Percentiles rank a stretch among this genome's conserved stretches.
Conservation (phyloP, 495 filamentous ascomycete genomes). For the Jackrogersella minutella region DNA sequence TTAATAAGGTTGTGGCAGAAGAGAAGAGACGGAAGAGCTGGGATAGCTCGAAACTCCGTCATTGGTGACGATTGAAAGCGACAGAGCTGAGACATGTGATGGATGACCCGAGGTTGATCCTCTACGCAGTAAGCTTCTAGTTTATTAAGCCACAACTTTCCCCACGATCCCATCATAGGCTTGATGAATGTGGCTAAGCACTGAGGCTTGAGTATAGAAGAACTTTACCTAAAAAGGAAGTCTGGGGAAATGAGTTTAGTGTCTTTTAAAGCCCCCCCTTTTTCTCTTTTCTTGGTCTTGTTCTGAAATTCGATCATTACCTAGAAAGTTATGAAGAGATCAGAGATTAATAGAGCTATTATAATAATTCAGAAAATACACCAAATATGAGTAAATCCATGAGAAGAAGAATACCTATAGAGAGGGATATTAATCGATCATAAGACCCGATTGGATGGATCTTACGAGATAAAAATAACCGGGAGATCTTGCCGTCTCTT, state of each 20-base stretch:
- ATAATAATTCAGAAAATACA: not conserved
- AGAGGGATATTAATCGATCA: slow-evolving; percentile 10
- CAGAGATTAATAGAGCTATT: not conserved
- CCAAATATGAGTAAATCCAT: not conserved
- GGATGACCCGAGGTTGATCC: slow-evolving; percentile 39
- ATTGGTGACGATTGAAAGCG: slow-evolving; percentile 39
- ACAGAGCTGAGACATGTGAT: slow-evolving; percentile 39
- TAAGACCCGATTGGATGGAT: slow-evolving; percentile 33
- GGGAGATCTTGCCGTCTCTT: slow-evolving; percentile 9
- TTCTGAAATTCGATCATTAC: not conserved
- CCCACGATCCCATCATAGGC: slow-evolving; percentile 18
- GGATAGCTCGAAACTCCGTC: slow-evolving; percentile 24
- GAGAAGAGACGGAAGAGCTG: slow-evolving; percentile 15
- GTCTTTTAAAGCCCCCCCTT: not conserved
- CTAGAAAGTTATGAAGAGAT: too few relatives aligned
- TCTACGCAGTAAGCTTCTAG: not conserved
- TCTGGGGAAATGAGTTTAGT: slow-evolving; percentile 21
- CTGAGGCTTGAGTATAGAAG: not conserved
- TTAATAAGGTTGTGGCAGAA: slow-evolving; percentile 5
- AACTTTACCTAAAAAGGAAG: too few relatives aligned
- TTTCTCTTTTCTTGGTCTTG: not conserved
- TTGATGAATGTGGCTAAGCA: slow-evolving; percentile 1
- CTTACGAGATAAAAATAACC: slow-evolving; percentile 19
- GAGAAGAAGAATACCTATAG: not conserved
- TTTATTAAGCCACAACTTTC: too few relatives aligned